A percentile compares a stretch with the other conserved stretches of the same genome.
Evolutionary conservation across 148 eudicot genomes (phyloP).

Genomic region (Spergularia marina): DNA sequence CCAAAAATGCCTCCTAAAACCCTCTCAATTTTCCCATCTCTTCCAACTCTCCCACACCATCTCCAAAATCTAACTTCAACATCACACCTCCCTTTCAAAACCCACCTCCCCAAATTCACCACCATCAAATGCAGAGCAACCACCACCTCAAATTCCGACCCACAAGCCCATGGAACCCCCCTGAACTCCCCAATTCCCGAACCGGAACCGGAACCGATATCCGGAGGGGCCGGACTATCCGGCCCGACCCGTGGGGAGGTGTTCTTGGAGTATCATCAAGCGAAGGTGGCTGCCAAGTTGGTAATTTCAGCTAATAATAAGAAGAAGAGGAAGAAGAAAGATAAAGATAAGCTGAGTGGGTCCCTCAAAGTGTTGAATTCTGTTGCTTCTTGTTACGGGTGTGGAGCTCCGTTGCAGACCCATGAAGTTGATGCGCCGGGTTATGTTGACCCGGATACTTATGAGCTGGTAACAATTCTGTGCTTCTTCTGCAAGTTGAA

Average conservation of each 20-base stretch:
- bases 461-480: conserved; percentile 51
- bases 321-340: conserved; percentile 42
- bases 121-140: conserved; percentile 31
- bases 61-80: conserved; percentile 27
- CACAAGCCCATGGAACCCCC: conserved; percentile 12
- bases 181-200: conserved; percentile 13
- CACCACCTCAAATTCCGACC: conserved; percentile 31
- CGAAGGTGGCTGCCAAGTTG: conserved; percentile 42
- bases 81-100: conserved; percentile 19
- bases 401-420: conserved; percentile 91
- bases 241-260: conserved; percentile 72
- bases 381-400: conserved; percentile 69
- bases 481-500: neutral
- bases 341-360: conserved; percentile 31
- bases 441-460: conserved; percentile 71
- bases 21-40: conserved; percentile 33
- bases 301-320: conserved; percentile 37
- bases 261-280: conserved; percentile 57
- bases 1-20: conserved; percentile 56
- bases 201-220: conserved; percentile 40
- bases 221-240: conserved; percentile 60
- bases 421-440: conserved; percentile 75
- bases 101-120: conserved; percentile 28
- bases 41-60: conserved; percentile 29
- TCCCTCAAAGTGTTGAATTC: conserved; percentile 27